A percentile compares a stretch with the other conserved stretches of the same genome.
phyloP scores from a whole-genome alignment of 257 asterid genomes.

The Solanum bulbocastanum region DNA sequence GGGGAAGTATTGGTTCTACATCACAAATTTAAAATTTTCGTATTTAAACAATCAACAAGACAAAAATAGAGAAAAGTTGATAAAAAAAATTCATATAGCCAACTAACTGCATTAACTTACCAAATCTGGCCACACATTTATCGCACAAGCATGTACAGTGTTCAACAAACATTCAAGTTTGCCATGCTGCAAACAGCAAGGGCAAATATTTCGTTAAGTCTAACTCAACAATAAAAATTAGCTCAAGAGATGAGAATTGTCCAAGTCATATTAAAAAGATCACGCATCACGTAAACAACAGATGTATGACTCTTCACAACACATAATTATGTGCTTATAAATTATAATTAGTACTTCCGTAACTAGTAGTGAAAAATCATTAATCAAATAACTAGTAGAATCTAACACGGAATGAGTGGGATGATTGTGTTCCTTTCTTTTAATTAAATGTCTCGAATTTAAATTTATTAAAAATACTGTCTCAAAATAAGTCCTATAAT shows the following conservation, averaged over 20 bases:
- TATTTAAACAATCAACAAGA: background rate
- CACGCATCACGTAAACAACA: background rate
- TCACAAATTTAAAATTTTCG: background rate
- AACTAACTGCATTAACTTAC: background rate
- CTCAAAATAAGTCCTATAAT: too few species aligned
- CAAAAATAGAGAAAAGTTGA: background rate
- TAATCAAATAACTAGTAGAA: background rate
- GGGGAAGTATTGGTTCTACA: constrained; percentile 78
- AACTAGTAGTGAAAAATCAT: background rate
- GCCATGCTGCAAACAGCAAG: background rate
- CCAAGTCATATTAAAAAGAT: background rate
- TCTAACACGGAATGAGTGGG: background rate
- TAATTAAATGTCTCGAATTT: too few species aligned
- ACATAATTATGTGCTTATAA: background rate
- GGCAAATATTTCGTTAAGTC: background rate
- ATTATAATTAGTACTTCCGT: background rate
- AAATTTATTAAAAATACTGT: too few species aligned
- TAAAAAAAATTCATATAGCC: background rate
- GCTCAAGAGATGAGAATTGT: background rate
- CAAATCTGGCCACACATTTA: background rate
- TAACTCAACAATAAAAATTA: background rate
- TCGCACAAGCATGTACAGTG: background rate
- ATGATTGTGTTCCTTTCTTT: background rate
- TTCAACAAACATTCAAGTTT: background rate
- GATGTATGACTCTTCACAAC: background rate